A percentile compares a stretch with the other conserved stretches of the same genome.
phyloP scores from a whole-genome alignment of 2,329 filamentous ascomycete genomes.

The Botryotinia narcissicola region DNA sequence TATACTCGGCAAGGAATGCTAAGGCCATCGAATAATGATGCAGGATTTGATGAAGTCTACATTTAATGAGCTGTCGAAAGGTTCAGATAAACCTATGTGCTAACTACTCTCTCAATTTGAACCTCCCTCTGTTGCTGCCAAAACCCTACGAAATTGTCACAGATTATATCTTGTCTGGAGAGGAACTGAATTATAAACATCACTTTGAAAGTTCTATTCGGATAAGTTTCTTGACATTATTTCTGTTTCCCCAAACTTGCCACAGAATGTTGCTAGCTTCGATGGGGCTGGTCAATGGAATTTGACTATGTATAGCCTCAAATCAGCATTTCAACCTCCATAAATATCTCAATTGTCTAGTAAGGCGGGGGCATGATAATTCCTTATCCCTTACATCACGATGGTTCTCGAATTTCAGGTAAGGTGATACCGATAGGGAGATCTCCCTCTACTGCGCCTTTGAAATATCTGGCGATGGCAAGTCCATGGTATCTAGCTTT shows the following conservation, averaged over 20 bases:
- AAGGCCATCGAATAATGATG: slow-evolving; percentile 4
- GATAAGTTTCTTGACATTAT: not conserved
- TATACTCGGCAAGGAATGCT: slow-evolving; percentile 19
- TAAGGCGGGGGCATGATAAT: slow-evolving; percentile 18
- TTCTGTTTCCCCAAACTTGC: not conserved
- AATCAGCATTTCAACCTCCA: slow-evolving; percentile 19
- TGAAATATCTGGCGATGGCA: slow-evolving; percentile 28
- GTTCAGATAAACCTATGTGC: not conserved
- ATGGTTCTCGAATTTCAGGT: slow-evolving; percentile 31
- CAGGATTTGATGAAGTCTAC: not conserved
- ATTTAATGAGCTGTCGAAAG: not conserved
- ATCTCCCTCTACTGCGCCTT: slow-evolving; percentile 31
- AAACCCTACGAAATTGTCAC: not conserved
- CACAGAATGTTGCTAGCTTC: not conserved
- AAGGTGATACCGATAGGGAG: slow-evolving; percentile 30
- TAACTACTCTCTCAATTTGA: not conserved
- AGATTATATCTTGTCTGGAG: not conserved
- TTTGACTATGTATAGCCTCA: slow-evolving; percentile 20
- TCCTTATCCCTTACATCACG: slow-evolving; percentile 31
- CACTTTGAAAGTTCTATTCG: not conserved
- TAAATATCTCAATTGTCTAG: slow-evolving; percentile 8
- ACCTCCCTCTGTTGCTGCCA: not conserved
- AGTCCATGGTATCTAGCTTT: slow-evolving; percentile 20
- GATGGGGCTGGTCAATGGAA: slow-evolving; percentile 26
- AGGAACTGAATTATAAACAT: too few relatives aligned